Evolutionary conservation across 257 asterid species (phyloP).

Genomic region (Cynanchum wilfordii): DNA sequence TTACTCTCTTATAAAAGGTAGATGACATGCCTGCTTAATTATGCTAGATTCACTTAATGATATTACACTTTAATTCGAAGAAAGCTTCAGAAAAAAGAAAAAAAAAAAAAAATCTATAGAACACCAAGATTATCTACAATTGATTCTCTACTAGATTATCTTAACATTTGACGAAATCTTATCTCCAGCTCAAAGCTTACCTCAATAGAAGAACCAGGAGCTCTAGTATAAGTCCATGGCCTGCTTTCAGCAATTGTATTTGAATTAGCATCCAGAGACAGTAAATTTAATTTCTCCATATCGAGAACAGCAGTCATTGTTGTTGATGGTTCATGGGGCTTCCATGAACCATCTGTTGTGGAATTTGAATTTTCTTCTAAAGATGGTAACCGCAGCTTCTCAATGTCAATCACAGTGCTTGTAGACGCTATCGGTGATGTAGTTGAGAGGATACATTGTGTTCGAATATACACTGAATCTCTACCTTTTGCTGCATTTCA

Average conservation of each 20-base stretch:
- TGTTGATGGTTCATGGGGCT: conserved; percentile 27
- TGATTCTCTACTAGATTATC: neutral
- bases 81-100: neutral
- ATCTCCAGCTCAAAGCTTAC: conserved; percentile 27
- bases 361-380: conserved; percentile 53
- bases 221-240: conserved; percentile 49
- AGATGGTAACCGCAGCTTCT: conserved; percentile 55
- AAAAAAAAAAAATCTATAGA: neutral
- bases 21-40: neutral
- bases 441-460: conserved; percentile 68
- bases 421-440: conserved; percentile 45
- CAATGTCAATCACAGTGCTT: conserved; percentile 56
- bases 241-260: conserved; percentile 41
- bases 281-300: conserved; percentile 48
- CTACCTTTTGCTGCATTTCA: conserved; percentile 68
- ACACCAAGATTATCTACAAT: neutral
- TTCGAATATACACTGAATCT: conserved; percentile 45
- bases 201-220: conserved; percentile 52
- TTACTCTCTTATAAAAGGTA: no score
- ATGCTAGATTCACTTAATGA: neutral
- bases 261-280: conserved; percentile 53
- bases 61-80: neutral
- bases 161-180: neutral
- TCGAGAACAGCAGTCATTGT: conserved; percentile 50
- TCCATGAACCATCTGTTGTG: conserved; percentile 55